These are phyloP conservation scores for Eimeria maxima DNA, from an alignment of 169 alveolate species.

Conservation along the genomic window DNA sequence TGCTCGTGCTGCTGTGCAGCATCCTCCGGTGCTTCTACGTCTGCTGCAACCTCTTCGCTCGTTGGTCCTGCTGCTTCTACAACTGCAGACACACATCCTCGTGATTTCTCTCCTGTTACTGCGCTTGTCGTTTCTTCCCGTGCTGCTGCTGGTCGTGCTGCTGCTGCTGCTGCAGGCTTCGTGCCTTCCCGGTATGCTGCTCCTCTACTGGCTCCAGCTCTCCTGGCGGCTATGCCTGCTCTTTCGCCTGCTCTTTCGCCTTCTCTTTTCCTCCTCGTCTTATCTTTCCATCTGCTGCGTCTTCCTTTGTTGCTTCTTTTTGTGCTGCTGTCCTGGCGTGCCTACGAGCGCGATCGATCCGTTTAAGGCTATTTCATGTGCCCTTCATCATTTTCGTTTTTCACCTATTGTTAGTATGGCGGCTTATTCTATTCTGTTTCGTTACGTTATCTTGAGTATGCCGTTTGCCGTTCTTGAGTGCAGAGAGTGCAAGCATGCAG, in stretches of 20 bases:
- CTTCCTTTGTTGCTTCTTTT: background rate
- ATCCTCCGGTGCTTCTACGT: background rate
- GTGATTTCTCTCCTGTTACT: background rate
- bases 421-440: too few relatives aligned
- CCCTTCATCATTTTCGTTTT: too few relatives aligned
- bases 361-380: too few relatives aligned
- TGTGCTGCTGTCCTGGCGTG: too few relatives aligned
- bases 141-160: background rate
- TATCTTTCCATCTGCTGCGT: too few relatives aligned
- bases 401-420: too few relatives aligned
- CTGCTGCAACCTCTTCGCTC: background rate
- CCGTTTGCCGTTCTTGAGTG: background rate
- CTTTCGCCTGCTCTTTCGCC: too few relatives aligned
- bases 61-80: background rate
- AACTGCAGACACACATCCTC: background rate
- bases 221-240: too few relatives aligned
- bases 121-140: background rate
- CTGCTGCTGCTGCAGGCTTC: background rate
- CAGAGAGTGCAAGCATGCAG: background rate
- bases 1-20: background rate
- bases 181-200: background rate
- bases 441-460: too few relatives aligned
- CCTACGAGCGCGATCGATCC: background rate
- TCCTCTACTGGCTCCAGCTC: background rate
- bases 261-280: too few relatives aligned